Base-by-base conservation (phyloP, 2,329 filamentous ascomycete genomes). In the Exophiala spinifera region DNA sequence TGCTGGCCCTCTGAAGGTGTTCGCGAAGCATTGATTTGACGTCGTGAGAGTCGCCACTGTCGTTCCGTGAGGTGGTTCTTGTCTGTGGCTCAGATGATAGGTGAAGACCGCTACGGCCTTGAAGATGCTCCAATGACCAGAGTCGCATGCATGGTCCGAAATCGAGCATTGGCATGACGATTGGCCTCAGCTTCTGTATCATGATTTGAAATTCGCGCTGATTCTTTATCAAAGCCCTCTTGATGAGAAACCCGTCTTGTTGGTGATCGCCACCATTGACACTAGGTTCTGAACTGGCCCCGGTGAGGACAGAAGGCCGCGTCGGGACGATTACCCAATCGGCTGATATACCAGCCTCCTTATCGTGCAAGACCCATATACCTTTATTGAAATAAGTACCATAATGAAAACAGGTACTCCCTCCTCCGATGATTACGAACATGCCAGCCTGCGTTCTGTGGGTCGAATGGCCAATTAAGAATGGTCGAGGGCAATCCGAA, bases 331-430 rank as follows among this genome's bases (percentile, higher is more conserved):
- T 46, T 0, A 56, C 46, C 72, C 72, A 74, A 31, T 63, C 53
- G 53, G 70, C 70, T 34, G 57, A 51, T 20, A 54, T 36, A 3
- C 49, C 51, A 15, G 63, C 59, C 31, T 65, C 60, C 36, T 54
- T 55, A 23, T 63, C 68, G 66, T 68, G 69, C 60, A 84, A 63
- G 1, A 71, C 67, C 72, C 74, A 86, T 6, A 78, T 74, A 1
- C 82, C 82, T 33, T 77, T 76, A 49, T 91, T 91, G 88, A 89
- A 95, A 64, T 83, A 91, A 6, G 87, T 88, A 1, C 91, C 91
- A 79, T 95, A 95, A 0, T 89, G 91, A 73, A 95, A 95, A 68
- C 90, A 95, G 0, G 90, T 89, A 15, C 88, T 89, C 25, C 90
- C 91, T 10, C 91, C 91, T 1, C 89, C 90, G 45, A 87, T 69